These are phyloP conservation scores for Dendryphion nanum DNA, from an alignment of 2,329 filamentous ascomycete species.

Conservation along the genomic window DNA sequence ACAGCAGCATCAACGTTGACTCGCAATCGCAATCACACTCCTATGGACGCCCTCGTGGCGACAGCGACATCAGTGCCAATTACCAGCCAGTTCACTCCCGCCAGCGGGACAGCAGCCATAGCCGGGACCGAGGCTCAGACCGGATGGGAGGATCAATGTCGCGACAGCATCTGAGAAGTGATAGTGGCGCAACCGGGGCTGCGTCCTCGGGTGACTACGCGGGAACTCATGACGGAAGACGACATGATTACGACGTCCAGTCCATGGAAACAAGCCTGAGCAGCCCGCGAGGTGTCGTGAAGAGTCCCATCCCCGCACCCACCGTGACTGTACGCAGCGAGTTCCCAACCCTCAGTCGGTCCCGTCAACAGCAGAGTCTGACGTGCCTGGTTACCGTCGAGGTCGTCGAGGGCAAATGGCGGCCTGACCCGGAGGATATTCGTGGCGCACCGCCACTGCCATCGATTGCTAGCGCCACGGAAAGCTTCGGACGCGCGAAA, in stretches of 20 bases:
- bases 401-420: conserved; percentile 90
- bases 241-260: conserved; percentile 93
- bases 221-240: conserved; percentile 71
- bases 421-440: conserved; percentile 78
- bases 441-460: conserved; percentile 52
- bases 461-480: conserved; percentile 48
- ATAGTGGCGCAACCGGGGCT: conserved; percentile 70
- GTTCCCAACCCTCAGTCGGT: conserved; percentile 89
- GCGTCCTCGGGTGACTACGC: conserved; percentile 78
- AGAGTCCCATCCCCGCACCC: conserved; percentile 86
- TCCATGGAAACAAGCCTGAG: conserved; percentile 87
- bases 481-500: conserved; percentile 50
- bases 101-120: conserved; percentile 39
- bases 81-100: conserved; percentile 28
- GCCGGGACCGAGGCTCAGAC: conserved; percentile 37
- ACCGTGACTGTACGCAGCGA: conserved; percentile 94
- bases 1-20: no score
- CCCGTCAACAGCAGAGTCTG: conserved; percentile 88
- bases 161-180: conserved; percentile 66
- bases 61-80: conserved; percentile 33
- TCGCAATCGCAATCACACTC: conserved; percentile 40
- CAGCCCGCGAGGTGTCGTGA: conserved; percentile 67
- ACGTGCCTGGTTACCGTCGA: conserved; percentile 94
- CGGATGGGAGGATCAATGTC: conserved; percentile 37
- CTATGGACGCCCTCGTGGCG: conserved; percentile 29